Percentiles rank a stretch among this genome's conserved stretches.
Evolutionary conservation across 257 asterid genomes (phyloP).

Genomic region (Echium plantagineum): DNA sequence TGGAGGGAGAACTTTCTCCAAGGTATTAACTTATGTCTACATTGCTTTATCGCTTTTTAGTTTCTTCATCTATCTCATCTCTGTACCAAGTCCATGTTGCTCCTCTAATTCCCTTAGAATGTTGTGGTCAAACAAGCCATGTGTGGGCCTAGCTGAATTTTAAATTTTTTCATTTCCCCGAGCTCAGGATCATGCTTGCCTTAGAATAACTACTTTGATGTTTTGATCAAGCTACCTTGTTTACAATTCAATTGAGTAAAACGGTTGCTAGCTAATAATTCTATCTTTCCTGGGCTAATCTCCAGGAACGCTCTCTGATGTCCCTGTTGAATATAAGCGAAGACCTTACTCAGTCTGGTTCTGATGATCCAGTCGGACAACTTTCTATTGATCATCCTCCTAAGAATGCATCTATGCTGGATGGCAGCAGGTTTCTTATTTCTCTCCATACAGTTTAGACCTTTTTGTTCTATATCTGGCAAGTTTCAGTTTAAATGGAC

Average conservation of each 20-base stretch:
- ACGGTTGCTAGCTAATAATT: not conserved
- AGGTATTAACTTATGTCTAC: conserved; percentile 20
- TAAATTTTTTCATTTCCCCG: too few relatives aligned
- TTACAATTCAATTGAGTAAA: too few relatives aligned
- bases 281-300: conserved; percentile 6
- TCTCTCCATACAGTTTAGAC: not conserved
- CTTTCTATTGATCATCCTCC: conserved; percentile 32
- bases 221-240: too few relatives aligned
- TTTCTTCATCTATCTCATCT: not conserved
- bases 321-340: conserved; percentile 27
- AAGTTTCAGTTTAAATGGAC: not conserved
- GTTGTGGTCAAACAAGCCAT: not conserved
- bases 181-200: too few relatives aligned
- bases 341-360: conserved; percentile 29
- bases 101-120: too few relatives aligned
- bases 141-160: not conserved
- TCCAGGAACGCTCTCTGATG: conserved; percentile 47
- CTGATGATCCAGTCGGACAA: conserved; percentile 33
- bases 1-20: conserved; percentile 34
- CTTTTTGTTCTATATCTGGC: not conserved
- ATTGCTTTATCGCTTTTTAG: not conserved
- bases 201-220: too few relatives aligned
- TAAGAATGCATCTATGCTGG: conserved; percentile 24
- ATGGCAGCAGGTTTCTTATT: conserved; percentile 38
- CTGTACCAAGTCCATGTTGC: not conserved